Evolutionary conservation across 768 basidiomycete genomes (phyloP).

Genomic region (Nidularia sp.): DNA sequence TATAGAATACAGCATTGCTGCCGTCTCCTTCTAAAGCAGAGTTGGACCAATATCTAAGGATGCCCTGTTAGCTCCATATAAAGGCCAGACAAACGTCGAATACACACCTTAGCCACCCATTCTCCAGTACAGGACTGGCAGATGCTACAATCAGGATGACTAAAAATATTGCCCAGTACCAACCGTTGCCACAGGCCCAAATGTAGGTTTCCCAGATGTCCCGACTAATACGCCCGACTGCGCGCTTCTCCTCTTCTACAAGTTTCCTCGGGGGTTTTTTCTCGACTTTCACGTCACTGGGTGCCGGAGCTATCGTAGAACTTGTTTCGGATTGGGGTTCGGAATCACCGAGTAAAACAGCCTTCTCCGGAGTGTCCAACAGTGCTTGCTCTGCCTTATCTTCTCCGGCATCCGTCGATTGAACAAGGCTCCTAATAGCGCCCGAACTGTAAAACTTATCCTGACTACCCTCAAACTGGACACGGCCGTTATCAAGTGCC

Average conservation of each 20-base stretch:
- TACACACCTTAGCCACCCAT: not conserved
- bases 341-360: too few species aligned
- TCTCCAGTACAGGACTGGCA: not conserved
- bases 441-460: conserved; percentile 62
- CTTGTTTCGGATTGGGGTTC: conserved; percentile 4
- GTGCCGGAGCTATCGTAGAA: conserved; percentile 36
- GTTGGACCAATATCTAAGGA: not conserved
- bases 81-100: too few species aligned
- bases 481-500: conserved; percentile 77
- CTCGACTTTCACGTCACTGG: conserved; percentile 13
- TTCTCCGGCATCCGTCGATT: conserved; percentile 35
- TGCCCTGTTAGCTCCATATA: too few species aligned
- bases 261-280: conserved; percentile 66
- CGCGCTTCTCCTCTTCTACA: conserved; percentile 74
- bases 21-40: not conserved
- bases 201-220: not conserved
- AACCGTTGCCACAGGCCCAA: not conserved
- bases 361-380: too few species aligned
- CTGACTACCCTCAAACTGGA: conserved; percentile 65
- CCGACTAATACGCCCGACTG: not conserved
- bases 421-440: conserved; percentile 62
- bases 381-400: too few species aligned
- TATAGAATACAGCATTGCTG: not conserved
- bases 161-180: not conserved
- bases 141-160: not conserved